phyloP scores from a whole-genome alignment of 352 stramenopile species.

The Pythium sukuiense region DNA sequence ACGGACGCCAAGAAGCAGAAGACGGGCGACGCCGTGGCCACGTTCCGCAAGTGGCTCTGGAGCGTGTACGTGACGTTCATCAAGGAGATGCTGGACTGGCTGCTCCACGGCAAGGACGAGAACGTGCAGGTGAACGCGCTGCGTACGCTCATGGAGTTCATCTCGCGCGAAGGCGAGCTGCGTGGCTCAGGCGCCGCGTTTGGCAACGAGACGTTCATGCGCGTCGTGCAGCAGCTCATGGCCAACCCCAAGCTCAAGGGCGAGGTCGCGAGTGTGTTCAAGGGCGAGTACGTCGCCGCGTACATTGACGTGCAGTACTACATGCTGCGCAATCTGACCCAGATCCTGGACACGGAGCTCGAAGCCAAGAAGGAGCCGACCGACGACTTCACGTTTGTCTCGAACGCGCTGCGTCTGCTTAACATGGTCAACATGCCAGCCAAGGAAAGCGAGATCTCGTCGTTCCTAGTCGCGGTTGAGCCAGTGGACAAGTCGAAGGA shows the following conservation, averaged over 20 bases:
- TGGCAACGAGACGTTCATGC: slow-evolving; percentile 84
- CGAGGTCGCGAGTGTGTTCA: slow-evolving; percentile 80
- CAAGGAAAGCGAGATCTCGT: slow-evolving; percentile 53
- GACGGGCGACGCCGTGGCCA: slow-evolving; percentile 62
- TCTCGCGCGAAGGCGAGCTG: slow-evolving; percentile 72
- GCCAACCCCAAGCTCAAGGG: slow-evolving; percentile 73
- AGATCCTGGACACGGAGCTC: slow-evolving; percentile 32
- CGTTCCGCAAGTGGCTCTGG: slow-evolving; percentile 86
- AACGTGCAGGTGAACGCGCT: slow-evolving; percentile 77
- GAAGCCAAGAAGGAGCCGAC: slow-evolving; percentile 35
- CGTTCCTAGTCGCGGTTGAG: slow-evolving; percentile 67
- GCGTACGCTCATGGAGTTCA: slow-evolving; percentile 89
- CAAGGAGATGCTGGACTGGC: slow-evolving; percentile 81
- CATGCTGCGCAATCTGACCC: slow-evolving; percentile 46
- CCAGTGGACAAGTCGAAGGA: slow-evolving; percentile 50
- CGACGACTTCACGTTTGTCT: slow-evolving; percentile 50
- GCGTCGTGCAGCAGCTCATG: slow-evolving; percentile 69
- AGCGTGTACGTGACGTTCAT: slow-evolving; percentile 77
- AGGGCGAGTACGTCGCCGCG: slow-evolving; percentile 80
- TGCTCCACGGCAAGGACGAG: slow-evolving; percentile 49
- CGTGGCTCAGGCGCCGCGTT: slow-evolving; percentile 40
- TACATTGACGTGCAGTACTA: slow-evolving; percentile 90
- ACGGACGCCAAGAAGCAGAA: slow-evolving; percentile 52
- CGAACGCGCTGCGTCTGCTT: slow-evolving; percentile 69
- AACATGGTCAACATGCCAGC: slow-evolving; percentile 78